These are phyloP conservation scores for Leccinum variicolor DNA, from an alignment of 768 basidiomycete genomes.

Conservation along the genomic window DNA sequence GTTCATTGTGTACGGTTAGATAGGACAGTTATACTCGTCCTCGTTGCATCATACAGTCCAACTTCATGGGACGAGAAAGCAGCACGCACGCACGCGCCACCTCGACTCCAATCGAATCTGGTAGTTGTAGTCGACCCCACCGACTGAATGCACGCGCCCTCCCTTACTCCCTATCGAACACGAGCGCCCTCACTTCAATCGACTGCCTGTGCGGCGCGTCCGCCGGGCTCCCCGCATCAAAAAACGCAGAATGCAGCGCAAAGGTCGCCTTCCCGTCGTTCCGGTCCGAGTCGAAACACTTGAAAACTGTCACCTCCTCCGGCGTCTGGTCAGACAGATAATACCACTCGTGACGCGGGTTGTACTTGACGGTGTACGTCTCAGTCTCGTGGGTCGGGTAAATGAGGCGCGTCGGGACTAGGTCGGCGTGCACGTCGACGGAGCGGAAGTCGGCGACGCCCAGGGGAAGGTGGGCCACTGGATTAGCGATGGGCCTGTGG, in stretches of 20 bases:
- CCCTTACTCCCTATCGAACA: slow-evolving; percentile 35
- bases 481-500: slow-evolving; percentile 31
- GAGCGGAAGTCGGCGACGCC: slow-evolving; percentile 37
- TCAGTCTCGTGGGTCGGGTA: slow-evolving; percentile 14
- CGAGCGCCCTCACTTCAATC: slow-evolving; percentile 38
- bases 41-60: too few species aligned
- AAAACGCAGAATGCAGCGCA: slow-evolving; percentile 40
- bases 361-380: too few species aligned
- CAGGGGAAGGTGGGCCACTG: slow-evolving; percentile 35
- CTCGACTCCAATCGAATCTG: too few species aligned
- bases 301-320: slow-evolving; percentile 38
- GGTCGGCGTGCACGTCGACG: slow-evolving; percentile 32
- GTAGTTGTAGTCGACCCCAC: not conserved
- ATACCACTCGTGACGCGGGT: slow-evolving; percentile 27
- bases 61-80: too few species aligned
- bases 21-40: too few species aligned
- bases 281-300: slow-evolving; percentile 41
- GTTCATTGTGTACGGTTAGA: too few species aligned
- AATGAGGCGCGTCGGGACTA: slow-evolving; percentile 33
- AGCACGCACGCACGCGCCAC: too few species aligned
- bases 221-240: slow-evolving; percentile 29
- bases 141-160: not conserved
- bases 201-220: slow-evolving; percentile 36
- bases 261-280: slow-evolving; percentile 27
- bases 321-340: slow-evolving; percentile 37